Percentiles rank a stretch among this genome's conserved stretches.
These are phyloP conservation scores for Mitragyna speciosa DNA, from an alignment of 257 asterid genomes.

Conservation along the genomic window DNA sequence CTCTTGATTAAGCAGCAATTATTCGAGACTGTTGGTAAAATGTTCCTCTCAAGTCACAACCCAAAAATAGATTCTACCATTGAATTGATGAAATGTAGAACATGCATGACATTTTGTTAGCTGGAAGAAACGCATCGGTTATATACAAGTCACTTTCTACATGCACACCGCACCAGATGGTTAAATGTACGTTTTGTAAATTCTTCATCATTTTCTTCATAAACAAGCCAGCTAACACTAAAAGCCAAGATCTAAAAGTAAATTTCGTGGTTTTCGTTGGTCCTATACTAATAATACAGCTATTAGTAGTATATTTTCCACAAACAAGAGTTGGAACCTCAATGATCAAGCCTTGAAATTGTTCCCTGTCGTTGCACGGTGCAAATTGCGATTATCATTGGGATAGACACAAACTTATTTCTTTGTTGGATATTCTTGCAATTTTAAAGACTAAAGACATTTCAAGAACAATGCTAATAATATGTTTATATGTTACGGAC, in stretches of 20 bases:
- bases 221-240: not conserved
- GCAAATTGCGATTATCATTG: too few relatives aligned
- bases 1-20: not conserved
- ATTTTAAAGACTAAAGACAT: too few relatives aligned
- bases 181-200: not conserved
- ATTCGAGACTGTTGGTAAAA: constrained; percentile 11
- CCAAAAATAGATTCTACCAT: not conserved
- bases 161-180: not conserved
- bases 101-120: not conserved
- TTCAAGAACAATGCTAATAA: too few relatives aligned
- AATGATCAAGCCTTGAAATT: not conserved
- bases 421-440: too few relatives aligned
- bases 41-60: constrained; percentile 7
- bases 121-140: not conserved
- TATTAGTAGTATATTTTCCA: not conserved
- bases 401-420: too few relatives aligned
- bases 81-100: not conserved
- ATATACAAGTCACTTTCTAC: not conserved
- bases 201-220: not conserved
- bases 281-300: too few relatives aligned
- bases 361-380: too few relatives aligned
- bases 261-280: not conserved
- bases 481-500: too few relatives aligned
- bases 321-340: not conserved
- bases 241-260: too few relatives aligned